Evolutionary conservation across 208 protist genomes (phyloP).

Genomic region (Trypanosoma rangeli): DNA sequence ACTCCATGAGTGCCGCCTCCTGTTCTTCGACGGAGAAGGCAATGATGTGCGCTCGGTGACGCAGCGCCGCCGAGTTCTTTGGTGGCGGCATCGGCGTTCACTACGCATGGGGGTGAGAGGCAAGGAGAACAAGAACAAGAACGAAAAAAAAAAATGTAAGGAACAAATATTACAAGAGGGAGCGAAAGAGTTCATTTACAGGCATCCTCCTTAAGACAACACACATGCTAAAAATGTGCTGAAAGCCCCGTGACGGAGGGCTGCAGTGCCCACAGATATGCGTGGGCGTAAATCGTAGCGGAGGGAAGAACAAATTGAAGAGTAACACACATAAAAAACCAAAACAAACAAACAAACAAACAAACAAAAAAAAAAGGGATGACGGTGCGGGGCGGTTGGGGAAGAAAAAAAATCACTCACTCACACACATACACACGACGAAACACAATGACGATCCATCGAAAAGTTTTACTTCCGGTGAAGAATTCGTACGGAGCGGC

Average conservation of each 20-base stretch:
- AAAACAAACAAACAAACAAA: conserved; percentile 12
- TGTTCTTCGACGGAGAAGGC: conserved; percentile 37
- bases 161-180: neutral
- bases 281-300: too few species aligned
- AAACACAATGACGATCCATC: neutral
- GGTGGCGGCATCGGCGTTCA: conserved; percentile 38
- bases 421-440: neutral
- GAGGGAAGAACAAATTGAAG: neutral
- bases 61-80: conserved; percentile 1
- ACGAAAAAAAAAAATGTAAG: neutral
- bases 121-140: neutral
- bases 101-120: conserved; percentile 12
- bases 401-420: neutral
- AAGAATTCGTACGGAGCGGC: neutral
- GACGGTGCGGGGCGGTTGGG: neutral
- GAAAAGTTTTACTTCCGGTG: neutral
- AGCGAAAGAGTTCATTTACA: neutral
- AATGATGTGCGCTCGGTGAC: conserved; percentile 20
- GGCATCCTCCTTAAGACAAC: too few species aligned
- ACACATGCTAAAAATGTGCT: too few species aligned
- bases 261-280: neutral
- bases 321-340: neutral
- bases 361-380: conserved; percentile 24
- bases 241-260: neutral
- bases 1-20: conserved; percentile 43